Percentiles rank a stretch among this genome's conserved stretches.
Evolutionary conservation across 176 grass and related monocot genomes (phyloP).

Genomic region (Secale cereale): DNA sequence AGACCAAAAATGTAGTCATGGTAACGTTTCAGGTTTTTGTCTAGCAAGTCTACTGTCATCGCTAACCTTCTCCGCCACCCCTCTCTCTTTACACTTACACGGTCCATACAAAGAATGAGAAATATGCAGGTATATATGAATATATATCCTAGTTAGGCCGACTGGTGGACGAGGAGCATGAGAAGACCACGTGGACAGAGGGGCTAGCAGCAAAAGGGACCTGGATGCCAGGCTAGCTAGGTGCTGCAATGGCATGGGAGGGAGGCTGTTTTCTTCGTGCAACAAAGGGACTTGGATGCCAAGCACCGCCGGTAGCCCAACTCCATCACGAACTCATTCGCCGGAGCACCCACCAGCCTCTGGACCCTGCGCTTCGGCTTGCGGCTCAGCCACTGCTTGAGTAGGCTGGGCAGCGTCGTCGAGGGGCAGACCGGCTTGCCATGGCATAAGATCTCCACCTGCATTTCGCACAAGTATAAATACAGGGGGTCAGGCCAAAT

Average conservation of each 20-base stretch:
- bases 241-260: background rate
- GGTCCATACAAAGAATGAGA: too few relatives aligned
- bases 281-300: background rate
- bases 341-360: slow-evolving; percentile 37
- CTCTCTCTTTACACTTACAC: too few relatives aligned
- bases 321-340: slow-evolving; percentile 80
- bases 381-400: slow-evolving; percentile 52
- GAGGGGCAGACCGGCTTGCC: slow-evolving; percentile 51
- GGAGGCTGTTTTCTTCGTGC: background rate
- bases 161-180: too few relatives aligned
- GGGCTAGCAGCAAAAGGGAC: too few relatives aligned
- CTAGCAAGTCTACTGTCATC: too few relatives aligned
- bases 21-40: too few relatives aligned
- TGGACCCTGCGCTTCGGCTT: slow-evolving; percentile 18
- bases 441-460: slow-evolving; percentile 71
- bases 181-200: too few relatives aligned
- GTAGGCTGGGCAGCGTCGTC: slow-evolving; percentile 45
- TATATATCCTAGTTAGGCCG: too few relatives aligned
- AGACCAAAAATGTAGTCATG: too few relatives aligned
- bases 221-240: too few relatives aligned
- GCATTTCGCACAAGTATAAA: background rate
- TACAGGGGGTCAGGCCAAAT: background rate
- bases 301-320: slow-evolving; percentile 57
- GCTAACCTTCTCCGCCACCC: too few relatives aligned
- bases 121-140: too few relatives aligned